These are phyloP conservation scores for Colletotrichum echinochloae DNA, from an alignment of 2,329 filamentous ascomycete species.

Conservation along the genomic window DNA sequence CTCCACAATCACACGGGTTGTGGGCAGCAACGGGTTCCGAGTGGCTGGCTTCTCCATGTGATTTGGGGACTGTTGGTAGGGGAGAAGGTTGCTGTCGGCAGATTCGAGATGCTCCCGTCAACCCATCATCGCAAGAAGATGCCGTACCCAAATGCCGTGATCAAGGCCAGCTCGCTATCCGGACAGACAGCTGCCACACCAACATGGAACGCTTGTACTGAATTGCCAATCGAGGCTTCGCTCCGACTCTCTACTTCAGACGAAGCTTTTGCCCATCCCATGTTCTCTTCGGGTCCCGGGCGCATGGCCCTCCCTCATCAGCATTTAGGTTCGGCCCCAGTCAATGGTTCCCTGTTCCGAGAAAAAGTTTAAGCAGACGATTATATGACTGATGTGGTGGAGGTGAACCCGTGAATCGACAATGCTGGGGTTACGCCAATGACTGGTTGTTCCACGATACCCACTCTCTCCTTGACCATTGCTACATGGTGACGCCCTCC, in stretches of 20 bases:
- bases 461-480: background rate
- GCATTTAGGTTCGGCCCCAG: background rate
- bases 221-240: constrained; percentile 13
- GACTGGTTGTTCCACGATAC: constrained; percentile 1
- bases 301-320: background rate
- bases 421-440: constrained; percentile 12
- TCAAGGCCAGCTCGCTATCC: constrained; percentile 9
- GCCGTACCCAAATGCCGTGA: constrained; percentile 27
- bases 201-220: constrained; percentile 16
- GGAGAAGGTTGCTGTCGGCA: background rate
- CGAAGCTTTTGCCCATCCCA: constrained; percentile 37
- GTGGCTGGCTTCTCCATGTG: constrained; percentile 10
- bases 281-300: constrained; percentile 5
- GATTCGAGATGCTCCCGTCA: background rate
- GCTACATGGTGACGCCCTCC: constrained; percentile 10
- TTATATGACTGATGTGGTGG: constrained; percentile 2
- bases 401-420: constrained; percentile 8
- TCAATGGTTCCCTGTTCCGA: background rate
- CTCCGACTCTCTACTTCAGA: constrained; percentile 29
- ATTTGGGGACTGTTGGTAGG: background rate
- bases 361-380: background rate
- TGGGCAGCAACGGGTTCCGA: constrained; percentile 22
- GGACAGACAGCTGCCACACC: constrained; percentile 5
- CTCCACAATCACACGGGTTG: constrained; percentile 16
- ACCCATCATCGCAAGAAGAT: background rate